Conservation (phyloP, 495 filamentous ascomycete genomes). For the Penicillium riverlandense region DNA sequence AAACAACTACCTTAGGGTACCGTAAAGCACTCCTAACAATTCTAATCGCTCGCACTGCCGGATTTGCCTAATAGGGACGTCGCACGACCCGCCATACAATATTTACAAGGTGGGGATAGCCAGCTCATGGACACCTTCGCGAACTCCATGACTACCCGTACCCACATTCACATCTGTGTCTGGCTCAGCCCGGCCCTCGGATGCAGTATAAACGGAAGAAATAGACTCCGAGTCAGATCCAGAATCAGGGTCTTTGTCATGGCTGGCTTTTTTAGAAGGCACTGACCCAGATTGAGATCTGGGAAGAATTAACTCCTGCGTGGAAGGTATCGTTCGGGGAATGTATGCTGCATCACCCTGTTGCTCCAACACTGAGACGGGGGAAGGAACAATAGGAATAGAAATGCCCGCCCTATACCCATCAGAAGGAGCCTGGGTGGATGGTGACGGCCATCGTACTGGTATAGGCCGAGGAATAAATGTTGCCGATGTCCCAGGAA, state of each 20-base stretch:
- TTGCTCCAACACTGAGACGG: too few species aligned
- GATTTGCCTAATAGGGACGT: too few species aligned
- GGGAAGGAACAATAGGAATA: background rate
- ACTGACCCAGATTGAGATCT: background rate
- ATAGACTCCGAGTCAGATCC: conserved; percentile 10
- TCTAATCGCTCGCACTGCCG: too few species aligned
- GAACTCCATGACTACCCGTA: background rate
- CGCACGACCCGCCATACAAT: too few species aligned
- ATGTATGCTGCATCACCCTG: background rate
- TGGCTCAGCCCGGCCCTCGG: conserved; percentile 2
- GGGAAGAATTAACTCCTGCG: background rate
- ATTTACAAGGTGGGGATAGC: background rate
- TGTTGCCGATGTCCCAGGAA: background rate
- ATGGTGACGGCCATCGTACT: background rate
- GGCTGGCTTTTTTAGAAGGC: background rate
- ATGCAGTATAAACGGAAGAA: conserved; percentile 18
- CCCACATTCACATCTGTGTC: background rate
- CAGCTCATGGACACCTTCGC: background rate
- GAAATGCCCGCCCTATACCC: too few species aligned
- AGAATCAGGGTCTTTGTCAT: background rate
- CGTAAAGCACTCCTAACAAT: too few species aligned
- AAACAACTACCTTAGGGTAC: too few species aligned
- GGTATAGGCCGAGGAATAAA: background rate
- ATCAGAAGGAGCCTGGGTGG: background rate
- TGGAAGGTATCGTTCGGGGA: background rate